Conservation (phyloP, 495 filamentous ascomycete genomes). For the Penicillium crystallinum region DNA sequence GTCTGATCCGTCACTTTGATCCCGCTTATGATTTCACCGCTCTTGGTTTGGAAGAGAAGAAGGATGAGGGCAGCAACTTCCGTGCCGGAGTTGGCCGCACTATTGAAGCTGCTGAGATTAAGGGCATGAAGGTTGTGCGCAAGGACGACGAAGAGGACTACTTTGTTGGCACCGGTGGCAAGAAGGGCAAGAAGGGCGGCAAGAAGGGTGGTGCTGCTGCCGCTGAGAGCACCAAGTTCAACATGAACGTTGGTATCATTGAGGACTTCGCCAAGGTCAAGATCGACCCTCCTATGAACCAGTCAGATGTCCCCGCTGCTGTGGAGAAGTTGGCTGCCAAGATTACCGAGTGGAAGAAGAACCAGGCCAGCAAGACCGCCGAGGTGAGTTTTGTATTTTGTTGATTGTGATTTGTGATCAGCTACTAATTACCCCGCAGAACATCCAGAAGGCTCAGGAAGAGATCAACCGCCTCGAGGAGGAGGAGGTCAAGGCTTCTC, state of each 20-base stretch:
- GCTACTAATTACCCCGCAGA: constrained; percentile 40
- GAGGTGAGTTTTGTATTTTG: constrained; percentile 55
- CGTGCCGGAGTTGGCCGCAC: constrained; percentile 74
- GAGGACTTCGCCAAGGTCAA: constrained; percentile 80
- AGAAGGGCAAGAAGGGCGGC: constrained; percentile 89
- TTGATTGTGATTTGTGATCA: constrained; percentile 9
- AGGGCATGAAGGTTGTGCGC: constrained; percentile 69
- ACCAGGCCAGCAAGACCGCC: constrained; percentile 86
- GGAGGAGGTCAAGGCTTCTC: constrained; percentile 32
- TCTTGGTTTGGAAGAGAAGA: constrained; percentile 51
- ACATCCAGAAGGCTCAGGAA: constrained; percentile 65
- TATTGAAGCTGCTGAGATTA: constrained; percentile 69
- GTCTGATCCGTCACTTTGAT: constrained; percentile 85
- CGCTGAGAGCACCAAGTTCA: constrained; percentile 62
- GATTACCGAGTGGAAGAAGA: constrained; percentile 85
- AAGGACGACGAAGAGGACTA: constrained; percentile 90
- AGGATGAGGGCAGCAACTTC: constrained; percentile 64
- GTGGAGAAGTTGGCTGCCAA: constrained; percentile 89
- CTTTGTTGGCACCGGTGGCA: constrained; percentile 71
- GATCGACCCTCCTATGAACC: constrained; percentile 80
- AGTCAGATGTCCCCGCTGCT: constrained; percentile 68
- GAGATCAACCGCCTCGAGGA: constrained; percentile 62
- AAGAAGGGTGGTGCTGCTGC: constrained; percentile 53
- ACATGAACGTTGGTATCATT: constrained; percentile 80
- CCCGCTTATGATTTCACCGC: constrained; percentile 64